Evolutionary conservation across 192 early-diverging fungal species (phyloP).

Genomic region (Backusella morwellensis): DNA sequence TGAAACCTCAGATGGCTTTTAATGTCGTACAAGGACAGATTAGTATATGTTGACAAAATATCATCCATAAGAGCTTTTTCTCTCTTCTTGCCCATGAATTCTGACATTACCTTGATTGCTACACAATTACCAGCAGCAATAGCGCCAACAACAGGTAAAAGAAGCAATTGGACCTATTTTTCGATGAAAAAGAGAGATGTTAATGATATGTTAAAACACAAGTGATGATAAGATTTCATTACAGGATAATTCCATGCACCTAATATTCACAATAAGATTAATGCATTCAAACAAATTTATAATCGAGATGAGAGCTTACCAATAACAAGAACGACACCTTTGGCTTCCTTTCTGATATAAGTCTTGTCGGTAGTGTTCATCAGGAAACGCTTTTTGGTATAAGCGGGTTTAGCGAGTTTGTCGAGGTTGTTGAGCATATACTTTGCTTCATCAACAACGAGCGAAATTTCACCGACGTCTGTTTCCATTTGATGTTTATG

Average conservation of each 20-base stretch:
- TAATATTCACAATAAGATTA: constrained; percentile 45
- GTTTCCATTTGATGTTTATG: constrained; percentile 26
- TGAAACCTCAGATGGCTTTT: constrained; percentile 78
- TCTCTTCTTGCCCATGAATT: neutral
- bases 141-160: constrained; percentile 78
- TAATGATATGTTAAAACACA: neutral
- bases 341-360: constrained; percentile 64
- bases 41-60: too few relatives aligned
- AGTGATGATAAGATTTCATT: neutral
- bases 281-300: neutral
- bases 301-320: constrained; percentile 32
- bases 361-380: constrained; percentile 46
- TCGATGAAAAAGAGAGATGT: neutral
- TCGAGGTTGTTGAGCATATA: constrained; percentile 44
- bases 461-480: constrained; percentile 17
- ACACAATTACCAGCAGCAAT: constrained; percentile 91
- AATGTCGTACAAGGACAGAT: neutral
- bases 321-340: constrained; percentile 72
- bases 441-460: constrained; percentile 25
- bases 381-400: constrained; percentile 35
- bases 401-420: constrained; percentile 42
- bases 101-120: constrained; percentile 51
- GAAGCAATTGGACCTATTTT: constrained; percentile 51
- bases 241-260: constrained; percentile 58
- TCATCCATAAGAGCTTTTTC: too few relatives aligned